Evolutionary conservation across 192 early-diverging fungal genomes (phyloP), one percentile per base, ranked within the genome.

Genomic region (Geranomyces variabilis): DNA sequence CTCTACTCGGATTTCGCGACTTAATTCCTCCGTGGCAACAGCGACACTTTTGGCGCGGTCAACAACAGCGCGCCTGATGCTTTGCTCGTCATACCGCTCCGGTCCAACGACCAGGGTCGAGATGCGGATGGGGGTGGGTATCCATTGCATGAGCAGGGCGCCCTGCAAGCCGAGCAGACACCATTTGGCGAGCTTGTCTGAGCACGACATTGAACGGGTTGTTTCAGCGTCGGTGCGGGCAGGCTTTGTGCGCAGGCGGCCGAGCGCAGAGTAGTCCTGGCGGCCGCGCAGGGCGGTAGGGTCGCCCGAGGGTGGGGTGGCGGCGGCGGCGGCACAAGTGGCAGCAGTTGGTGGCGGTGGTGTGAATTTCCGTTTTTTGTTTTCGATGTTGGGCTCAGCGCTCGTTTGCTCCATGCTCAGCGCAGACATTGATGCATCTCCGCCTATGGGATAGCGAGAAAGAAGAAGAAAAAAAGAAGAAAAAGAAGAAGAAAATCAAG

Each of bases 181-280:
- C 96, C 96, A 98, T 33, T 85, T 86, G 0, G 93, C 91, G 15
- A 98, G 85, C 76, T 98, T 98, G 81, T 98, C 96, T 73, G 92
- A 87, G 77, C 91, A 92, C 6, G 89, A 91, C 91, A 93, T 92
- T 60, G 80, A 90, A 21, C 83, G 22, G 14, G 87, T 89, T 43
- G 87, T 85, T 28, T 93, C 91, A 19, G 90, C 83, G 79, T 93
- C 92, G 4, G 83, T 69, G 21, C 92, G 77, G 12, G 85, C 89
- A 24, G 92, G 92, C 71, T 93, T 93, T 10, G 92, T 93, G 63
- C 92, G 80, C 70, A 92, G 58, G 6, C 85, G 81, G 0, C 91
- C 91, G 0, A 89, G 65, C 13, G 77, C 48, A 21, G 76, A 68
- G 67, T 86, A 90, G 51, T 85, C 82, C 34, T 82, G 68, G 5